phyloP scores from a whole-genome alignment of 805 yeast genomes.

The Wickerhamomyces sydowiorum region DNA sequence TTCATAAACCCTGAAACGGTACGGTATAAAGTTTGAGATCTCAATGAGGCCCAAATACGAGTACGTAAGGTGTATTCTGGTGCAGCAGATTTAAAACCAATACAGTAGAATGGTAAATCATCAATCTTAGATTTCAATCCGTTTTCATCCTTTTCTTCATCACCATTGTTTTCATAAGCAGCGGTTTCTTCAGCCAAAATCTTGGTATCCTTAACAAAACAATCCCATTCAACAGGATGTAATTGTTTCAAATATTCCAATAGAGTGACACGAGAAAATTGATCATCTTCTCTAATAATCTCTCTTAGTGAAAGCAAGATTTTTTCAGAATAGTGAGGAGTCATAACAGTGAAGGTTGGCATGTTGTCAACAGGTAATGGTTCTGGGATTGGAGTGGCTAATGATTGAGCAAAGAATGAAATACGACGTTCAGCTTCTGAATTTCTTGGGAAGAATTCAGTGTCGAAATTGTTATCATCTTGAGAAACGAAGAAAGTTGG shows the following conservation, averaged over 20 bases:
- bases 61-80: slow-evolving; percentile 96
- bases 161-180: slow-evolving; percentile 47
- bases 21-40: slow-evolving; percentile 95
- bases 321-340: slow-evolving; percentile 96
- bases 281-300: slow-evolving; percentile 95
- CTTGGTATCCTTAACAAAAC: slow-evolving; percentile 94
- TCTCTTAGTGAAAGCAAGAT: slow-evolving; percentile 89
- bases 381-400: slow-evolving; percentile 98
- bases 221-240: slow-evolving; percentile 97
- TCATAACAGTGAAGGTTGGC: slow-evolving; percentile 97
- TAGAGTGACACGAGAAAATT: slow-evolving; percentile 88
- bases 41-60: slow-evolving; percentile 96
- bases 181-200: slow-evolving; percentile 93
- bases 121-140: slow-evolving; percentile 79
- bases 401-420: slow-evolving; percentile 97
- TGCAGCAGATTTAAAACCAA: slow-evolving; percentile 96
- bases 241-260: slow-evolving; percentile 91
- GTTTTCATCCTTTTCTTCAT: slow-evolving; percentile 53
- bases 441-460: slow-evolving; percentile 95
- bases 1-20: slow-evolving; percentile 99
- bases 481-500: slow-evolving; percentile 98
- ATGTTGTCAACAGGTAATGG: slow-evolving; percentile 98
- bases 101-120: slow-evolving; percentile 90
- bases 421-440: slow-evolving; percentile 99
- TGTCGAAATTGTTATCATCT: slow-evolving; percentile 87